Conservation (phyloP, 2,329 filamentous ascomycete species). For the Pseudocercospora cruenta region DNA sequence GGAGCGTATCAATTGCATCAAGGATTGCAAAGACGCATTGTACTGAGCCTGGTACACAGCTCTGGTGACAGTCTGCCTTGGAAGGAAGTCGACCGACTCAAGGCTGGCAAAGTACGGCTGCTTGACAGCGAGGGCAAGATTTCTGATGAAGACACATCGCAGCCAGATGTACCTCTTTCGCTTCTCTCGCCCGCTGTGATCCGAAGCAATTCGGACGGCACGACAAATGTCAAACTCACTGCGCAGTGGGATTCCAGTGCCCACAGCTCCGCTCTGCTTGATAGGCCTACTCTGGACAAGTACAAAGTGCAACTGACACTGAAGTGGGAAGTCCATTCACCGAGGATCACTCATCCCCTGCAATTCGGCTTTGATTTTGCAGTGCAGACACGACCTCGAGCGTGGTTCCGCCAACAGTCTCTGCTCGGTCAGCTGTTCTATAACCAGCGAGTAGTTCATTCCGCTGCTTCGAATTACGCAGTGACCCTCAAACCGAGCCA, state of each 20-base stretch:
- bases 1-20: constrained; percentile 95
- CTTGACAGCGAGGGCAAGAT: constrained; percentile 84
- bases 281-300: constrained; percentile 89
- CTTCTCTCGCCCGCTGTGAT: constrained; percentile 77
- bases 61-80: constrained; percentile 85
- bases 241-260: constrained; percentile 96
- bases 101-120: constrained; percentile 79
- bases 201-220: constrained; percentile 86
- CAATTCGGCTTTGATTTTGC: constrained; percentile 79
- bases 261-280: constrained; percentile 89
- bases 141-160: constrained; percentile 69
- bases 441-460: constrained; percentile 81
- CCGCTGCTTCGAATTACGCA: constrained; percentile 83
- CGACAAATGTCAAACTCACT: constrained; percentile 80
- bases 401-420: constrained; percentile 82
- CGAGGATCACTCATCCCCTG: constrained; percentile 85
- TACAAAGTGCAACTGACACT: constrained; percentile 87
- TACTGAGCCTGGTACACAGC: constrained; percentile 86
- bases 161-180: constrained; percentile 75
- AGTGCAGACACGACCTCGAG: constrained; percentile 80
- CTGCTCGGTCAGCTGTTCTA: constrained; percentile 89
- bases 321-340: constrained; percentile 81
- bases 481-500: constrained; percentile 83
- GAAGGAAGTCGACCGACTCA: constrained; percentile 77
- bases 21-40: constrained; percentile 84